Percentiles rank a stretch among this genome's conserved stretches.
phyloP scores from a whole-genome alignment of 1,284 basidiomycete genomes.

The Peniophora sp. region DNA sequence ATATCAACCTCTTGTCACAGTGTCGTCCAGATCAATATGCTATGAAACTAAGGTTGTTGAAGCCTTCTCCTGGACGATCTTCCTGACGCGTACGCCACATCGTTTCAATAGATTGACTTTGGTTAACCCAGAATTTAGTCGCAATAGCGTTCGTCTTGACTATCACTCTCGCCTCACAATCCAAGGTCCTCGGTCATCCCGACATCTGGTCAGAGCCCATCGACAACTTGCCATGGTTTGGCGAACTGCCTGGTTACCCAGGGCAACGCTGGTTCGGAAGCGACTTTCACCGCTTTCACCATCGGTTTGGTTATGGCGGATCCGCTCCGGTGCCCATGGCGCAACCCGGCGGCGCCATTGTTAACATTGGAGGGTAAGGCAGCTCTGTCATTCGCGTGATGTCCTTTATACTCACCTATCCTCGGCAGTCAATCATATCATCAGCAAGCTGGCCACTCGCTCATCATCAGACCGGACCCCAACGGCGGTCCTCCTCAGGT shows the following conservation, averaged over 20 bases:
- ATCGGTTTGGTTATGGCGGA: constrained; percentile 12
- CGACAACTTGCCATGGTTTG: constrained; percentile 44
- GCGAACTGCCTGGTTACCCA: constrained; percentile 36
- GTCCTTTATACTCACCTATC: constrained; percentile 9
- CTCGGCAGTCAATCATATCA: constrained; percentile 30
- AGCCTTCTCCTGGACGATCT: constrained; percentile 71
- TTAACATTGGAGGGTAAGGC: constrained; percentile 8
- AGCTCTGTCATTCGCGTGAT: constrained; percentile 2
- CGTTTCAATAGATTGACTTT: constrained; percentile 22
- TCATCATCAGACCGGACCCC: constrained; percentile 60
- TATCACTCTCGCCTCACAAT: constrained; percentile 32
- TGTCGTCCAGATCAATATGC: constrained; percentile 49
- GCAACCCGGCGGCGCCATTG: background rate
- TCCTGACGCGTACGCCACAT: constrained; percentile 47
- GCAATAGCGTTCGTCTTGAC: constrained; percentile 35
- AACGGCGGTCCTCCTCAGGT: constrained; percentile 55
- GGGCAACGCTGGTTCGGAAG: constrained; percentile 7
- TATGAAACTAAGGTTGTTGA: constrained; percentile 73
- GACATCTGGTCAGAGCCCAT: constrained; percentile 43
- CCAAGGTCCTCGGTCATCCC: constrained; percentile 33
- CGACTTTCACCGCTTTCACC: constrained; percentile 1
- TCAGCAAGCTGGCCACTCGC: constrained; percentile 53
- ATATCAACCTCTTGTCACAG: constrained; percentile 26
- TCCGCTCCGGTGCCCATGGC: constrained; percentile 14
- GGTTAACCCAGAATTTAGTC: constrained; percentile 23